Evolutionary conservation across 495 filamentous ascomycete species (phyloP).

Genomic region (Bryoglossum gracile): DNA sequence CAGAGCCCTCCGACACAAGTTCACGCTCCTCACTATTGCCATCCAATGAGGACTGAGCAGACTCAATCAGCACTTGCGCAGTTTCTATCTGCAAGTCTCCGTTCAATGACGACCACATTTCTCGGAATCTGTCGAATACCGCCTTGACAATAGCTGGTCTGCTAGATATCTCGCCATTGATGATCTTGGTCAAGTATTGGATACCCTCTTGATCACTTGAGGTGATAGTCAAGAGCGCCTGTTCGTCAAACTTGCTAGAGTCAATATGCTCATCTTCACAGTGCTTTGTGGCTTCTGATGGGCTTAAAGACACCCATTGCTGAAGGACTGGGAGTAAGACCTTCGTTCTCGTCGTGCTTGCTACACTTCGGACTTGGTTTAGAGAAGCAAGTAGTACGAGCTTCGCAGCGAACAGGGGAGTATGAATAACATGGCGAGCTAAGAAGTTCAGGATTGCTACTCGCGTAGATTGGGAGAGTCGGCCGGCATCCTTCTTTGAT

Average conservation of each 20-base stretch:
- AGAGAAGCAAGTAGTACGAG: conserved; percentile 60
- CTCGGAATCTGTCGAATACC: conserved; percentile 55
- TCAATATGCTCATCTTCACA: conserved; percentile 53
- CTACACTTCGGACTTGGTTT: conserved; percentile 61
- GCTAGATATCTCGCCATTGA: conserved; percentile 37
- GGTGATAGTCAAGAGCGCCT: conserved; percentile 53
- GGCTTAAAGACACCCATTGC: conserved; percentile 50
- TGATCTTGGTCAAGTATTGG: conserved; percentile 46
- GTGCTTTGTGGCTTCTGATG: conserved; percentile 29
- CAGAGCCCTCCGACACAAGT: conserved; percentile 43
- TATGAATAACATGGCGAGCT: conserved; percentile 58
- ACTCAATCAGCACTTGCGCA: conserved; percentile 50
- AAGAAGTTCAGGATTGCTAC: conserved; percentile 65
- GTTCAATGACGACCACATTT: conserved; percentile 65
- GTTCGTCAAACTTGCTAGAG: conserved; percentile 46
- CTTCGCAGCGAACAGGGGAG: conserved; percentile 62
- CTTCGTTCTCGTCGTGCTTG: conserved; percentile 56
- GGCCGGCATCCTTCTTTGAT: conserved; percentile 37
- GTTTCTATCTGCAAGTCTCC: conserved; percentile 50
- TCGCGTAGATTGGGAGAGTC: conserved; percentile 57
- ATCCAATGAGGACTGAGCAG: conserved; percentile 3
- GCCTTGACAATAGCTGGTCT: conserved; percentile 49
- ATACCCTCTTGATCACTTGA: conserved; percentile 62
- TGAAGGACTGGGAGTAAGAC: conserved; percentile 62
- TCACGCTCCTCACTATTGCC: neutral